Base-by-base conservation (phyloP, 257 asterid genomes). In the Ajuga chamaepitys region DNA sequence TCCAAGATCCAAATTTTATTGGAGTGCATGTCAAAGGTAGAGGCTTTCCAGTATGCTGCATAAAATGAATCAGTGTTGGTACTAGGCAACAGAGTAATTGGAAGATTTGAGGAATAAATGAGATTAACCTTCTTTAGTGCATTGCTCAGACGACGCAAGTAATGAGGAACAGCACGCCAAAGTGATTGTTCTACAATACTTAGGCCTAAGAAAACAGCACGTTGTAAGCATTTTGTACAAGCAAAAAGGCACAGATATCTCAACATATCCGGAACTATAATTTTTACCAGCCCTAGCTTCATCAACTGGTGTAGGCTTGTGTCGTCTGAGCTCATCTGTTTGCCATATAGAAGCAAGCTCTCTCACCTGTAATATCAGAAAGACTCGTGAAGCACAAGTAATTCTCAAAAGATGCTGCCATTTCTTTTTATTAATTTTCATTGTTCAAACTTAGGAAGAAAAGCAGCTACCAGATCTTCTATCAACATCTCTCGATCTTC, bases 261-360 rank as follows among this genome's bases (percentile, higher is more conserved):
- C 54, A 9, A 35, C 54, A 74, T 61, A 34, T 70, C 41, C 26
- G 56, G 62, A 21, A 58, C 56, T 46, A 20, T 22, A 18, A 41
- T 72, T 46, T 48, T 69, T 77, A 89, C 99, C 99, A 26, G 99
- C 99, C 77, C 96, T 83, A 51, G 99, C 99, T 86, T 93, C 99
- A 78, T 93, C 99, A 54, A 93, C 97, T 35, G 99, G 96, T 63
- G 98, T 93, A 67, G 99, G 99, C 71, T 80, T 87, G 76, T 93
- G 99, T 63, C 99, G 94, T 78, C 97, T 86, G 41, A 93, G 88
- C 81, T 93, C 99, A 79, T 93, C 99, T 3, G 99, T 93, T 80
- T 87, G 97, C 99, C 99, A 93, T 70, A 93, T 82, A 24, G 99
- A 84, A 78, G 90, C 82, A 71, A 93, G 87, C 88, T 93, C 97